These are phyloP conservation scores for Exidia glandulosa DNA, from an alignment of 768 basidiomycete species.

Conservation along the genomic window DNA sequence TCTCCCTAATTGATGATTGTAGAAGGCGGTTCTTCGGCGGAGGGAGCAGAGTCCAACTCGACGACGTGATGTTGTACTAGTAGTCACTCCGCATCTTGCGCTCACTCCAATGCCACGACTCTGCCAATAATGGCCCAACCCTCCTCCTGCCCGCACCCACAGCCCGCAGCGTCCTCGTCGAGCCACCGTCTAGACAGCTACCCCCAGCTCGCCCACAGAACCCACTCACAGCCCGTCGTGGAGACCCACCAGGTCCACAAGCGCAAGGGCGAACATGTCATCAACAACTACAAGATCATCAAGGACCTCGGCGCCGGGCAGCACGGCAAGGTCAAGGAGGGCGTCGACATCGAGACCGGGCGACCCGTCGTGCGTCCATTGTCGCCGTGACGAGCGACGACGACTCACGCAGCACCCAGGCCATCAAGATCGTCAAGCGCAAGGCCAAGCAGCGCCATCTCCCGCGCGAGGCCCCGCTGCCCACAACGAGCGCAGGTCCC, in stretches of 20 bases:
- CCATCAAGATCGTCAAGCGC: slow-evolving; percentile 68
- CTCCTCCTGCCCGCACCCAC: not conserved
- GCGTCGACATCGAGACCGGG: slow-evolving; percentile 35
- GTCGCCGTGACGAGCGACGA: slow-evolving; percentile 7
- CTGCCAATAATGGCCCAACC: not conserved
- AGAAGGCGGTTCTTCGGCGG: too few species aligned
- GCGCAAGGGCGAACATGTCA: not conserved
- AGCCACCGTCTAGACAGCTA: not conserved
- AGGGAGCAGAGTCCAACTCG: too few species aligned
- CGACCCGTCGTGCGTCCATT: slow-evolving; percentile 30
- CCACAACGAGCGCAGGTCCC: too few species aligned
- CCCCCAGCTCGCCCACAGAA: not conserved
- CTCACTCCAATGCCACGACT: too few species aligned
- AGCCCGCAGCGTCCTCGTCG: not conserved
- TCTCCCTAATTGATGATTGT: too few species aligned
- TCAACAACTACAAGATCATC: slow-evolving; percentile 82
- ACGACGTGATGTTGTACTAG: too few species aligned
- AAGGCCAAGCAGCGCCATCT: slow-evolving; percentile 62
- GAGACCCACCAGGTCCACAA: not conserved
- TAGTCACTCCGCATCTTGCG: too few species aligned
- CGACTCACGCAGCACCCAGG: slow-evolving; percentile 29
- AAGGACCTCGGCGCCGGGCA: slow-evolving; percentile 71
- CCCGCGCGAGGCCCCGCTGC: slow-evolving; percentile 26
- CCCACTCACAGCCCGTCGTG: not conserved
- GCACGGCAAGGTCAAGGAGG: slow-evolving; percentile 82